Evolutionary conservation across 495 filamentous ascomycete genomes (phyloP).

Genomic region (Penicillium atrosanguineum): DNA sequence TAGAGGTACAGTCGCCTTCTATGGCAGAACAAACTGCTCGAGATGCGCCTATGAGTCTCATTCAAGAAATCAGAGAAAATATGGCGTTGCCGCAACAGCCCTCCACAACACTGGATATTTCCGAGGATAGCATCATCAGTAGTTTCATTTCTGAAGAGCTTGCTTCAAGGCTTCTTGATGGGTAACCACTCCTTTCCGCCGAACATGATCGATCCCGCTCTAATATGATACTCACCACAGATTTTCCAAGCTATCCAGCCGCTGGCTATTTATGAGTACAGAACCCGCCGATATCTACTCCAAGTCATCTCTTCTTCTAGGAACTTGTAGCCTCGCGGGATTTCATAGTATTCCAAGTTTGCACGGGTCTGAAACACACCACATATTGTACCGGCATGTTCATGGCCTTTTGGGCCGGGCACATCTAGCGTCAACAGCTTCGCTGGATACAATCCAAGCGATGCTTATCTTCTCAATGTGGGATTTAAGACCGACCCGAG

Average conservation of each 20-base stretch:
- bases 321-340: conserved; percentile 19
- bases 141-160: conserved; percentile 8
- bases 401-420: conserved; percentile 10
- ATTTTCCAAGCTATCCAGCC: conserved; percentile 18
- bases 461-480: conserved; percentile 21
- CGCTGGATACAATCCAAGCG: conserved; percentile 18
- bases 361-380: conserved; percentile 15
- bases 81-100: conserved; percentile 7
- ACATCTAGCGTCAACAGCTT: conserved; percentile 6
- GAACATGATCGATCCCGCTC: background rate
- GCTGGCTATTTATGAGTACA: conserved; percentile 21
- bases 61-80: conserved; percentile 17
- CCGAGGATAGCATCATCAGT: conserved; percentile 11
- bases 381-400: conserved; percentile 14
- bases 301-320: conserved; percentile 15
- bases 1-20: background rate
- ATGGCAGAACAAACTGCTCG: conserved; percentile 12
- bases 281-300: conserved; percentile 3
- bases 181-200: background rate
- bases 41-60: conserved; percentile 21
- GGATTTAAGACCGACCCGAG: conserved; percentile 16
- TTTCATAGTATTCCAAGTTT: conserved; percentile 10
- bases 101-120: conserved; percentile 1
- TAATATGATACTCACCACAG: background rate
- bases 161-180: conserved; percentile 9